These are phyloP conservation scores for Cladosporium sp. DNA, from an alignment of 2,329 filamentous ascomycete genomes.

Conservation along the genomic window DNA sequence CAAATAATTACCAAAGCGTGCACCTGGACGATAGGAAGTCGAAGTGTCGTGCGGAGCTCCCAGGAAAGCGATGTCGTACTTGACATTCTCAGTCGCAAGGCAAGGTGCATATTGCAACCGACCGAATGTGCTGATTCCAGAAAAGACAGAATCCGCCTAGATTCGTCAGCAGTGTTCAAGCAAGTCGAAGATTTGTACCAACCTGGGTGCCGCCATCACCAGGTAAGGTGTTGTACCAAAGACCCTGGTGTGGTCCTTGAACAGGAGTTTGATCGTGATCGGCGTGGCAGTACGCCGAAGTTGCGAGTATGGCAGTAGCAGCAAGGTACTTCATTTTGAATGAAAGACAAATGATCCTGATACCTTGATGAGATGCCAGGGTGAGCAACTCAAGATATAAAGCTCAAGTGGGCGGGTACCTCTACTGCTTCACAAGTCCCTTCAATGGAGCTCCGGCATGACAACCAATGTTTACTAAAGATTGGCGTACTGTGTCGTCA, in stretches of 20 bases:
- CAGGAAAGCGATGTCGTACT: conserved; percentile 81
- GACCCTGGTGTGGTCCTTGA: conserved; percentile 61
- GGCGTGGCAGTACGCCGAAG: conserved; percentile 53
- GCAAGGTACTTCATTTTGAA: conserved; percentile 10
- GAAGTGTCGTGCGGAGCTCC: conserved; percentile 82
- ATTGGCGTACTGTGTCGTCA: not conserved
- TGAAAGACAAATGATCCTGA: not conserved
- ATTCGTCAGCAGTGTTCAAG: not conserved
- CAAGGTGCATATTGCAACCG: conserved; percentile 73
- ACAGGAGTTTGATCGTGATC: conserved; percentile 54
- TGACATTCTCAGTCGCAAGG: conserved; percentile 60
- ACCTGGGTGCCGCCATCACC: conserved; percentile 78
- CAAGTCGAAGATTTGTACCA: conserved; percentile 11
- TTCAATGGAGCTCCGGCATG: not conserved
- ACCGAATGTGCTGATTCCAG: conserved; percentile 79
- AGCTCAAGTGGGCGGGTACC: too few species aligned
- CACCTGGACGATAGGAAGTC: conserved; percentile 77
- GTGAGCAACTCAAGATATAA: too few species aligned
- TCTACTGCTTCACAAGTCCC: too few species aligned
- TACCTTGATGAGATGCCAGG: too few species aligned
- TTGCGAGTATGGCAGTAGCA: conserved; percentile 31
- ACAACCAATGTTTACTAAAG: conserved; percentile 10
- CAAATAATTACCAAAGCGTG: conserved; percentile 54
- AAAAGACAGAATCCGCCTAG: conserved; percentile 81
- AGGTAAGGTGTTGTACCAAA: conserved; percentile 80